phyloP scores from a whole-genome alignment of 352 stramenopile genomes.

The Phytophthora capsici region DNA sequence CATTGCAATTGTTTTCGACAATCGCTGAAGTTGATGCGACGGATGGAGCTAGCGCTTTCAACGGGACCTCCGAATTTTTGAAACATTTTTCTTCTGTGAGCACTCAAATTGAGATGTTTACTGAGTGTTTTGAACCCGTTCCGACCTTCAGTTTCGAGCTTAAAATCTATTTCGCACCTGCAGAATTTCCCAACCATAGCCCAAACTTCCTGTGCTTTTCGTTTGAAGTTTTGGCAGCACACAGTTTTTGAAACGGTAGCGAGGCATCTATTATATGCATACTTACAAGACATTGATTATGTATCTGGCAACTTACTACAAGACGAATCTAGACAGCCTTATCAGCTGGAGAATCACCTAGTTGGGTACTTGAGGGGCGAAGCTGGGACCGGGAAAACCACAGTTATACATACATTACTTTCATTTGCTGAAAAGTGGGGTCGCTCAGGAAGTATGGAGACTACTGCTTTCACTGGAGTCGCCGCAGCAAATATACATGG shows the following conservation, averaged over 20 bases:
- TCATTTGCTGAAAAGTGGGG: too few species aligned
- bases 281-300: not conserved
- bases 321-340: slow-evolving; percentile 2
- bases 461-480: not conserved
- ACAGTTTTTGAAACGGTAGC: slow-evolving; percentile 18
- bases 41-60: too few species aligned
- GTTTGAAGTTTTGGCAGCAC: slow-evolving; percentile 31
- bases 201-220: too few species aligned
- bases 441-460: not conserved
- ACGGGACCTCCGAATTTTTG: too few species aligned
- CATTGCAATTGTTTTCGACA: slow-evolving; percentile 35
- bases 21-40: too few species aligned
- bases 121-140: too few species aligned
- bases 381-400: not conserved
- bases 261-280: slow-evolving; percentile 15
- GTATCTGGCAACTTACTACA: not conserved
- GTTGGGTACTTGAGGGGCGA: not conserved
- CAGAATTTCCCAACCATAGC: too few species aligned
- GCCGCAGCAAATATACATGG: not conserved
- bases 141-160: too few species aligned
- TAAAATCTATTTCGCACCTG: too few species aligned
- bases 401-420: not conserved
- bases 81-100: too few species aligned
- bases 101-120: too few species aligned
- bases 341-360: not conserved